Base-by-base conservation (phyloP, 495 filamentous ascomycete species). In the Monascus purpureus region DNA sequence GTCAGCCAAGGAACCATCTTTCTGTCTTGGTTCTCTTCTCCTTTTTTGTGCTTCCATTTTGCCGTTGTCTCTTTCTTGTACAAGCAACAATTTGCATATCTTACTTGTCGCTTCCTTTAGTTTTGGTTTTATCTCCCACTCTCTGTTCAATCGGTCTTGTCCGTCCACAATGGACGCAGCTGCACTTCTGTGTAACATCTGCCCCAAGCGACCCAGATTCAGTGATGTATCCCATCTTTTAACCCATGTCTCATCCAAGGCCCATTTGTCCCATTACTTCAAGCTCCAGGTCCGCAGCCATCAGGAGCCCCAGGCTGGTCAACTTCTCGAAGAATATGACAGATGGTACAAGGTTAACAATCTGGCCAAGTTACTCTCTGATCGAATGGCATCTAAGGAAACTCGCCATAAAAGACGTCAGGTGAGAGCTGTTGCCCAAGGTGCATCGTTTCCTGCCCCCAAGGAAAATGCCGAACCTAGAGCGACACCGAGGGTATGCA, bases 141-240 rank as follows among this genome's bases (percentile, higher is more conserved):
- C 28, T 35, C 28, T 23, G 18, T 39, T 38, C 25, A 23, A 32
- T 22, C 6, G 20, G n/a, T n/a, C n/a, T n/a, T n/a, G n/a, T n/a
- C n/a, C n/a, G 15, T 36, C 20, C 42, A 55, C 42, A 32, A 70
- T 71, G 67, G 53, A 57, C 41, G 40, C 45, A 15, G 68, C 84
- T 40, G 69, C 75, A 26, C 70, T 93, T 17, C 56, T 67, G 40
- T 94, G 86, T 69, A 77, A 60, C 36, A 72, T 88, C 41, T 94
- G 86, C 52, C 74, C 76, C 4, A 80, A 78, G 41, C 70, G 67
- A 33, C 80, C 82, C 8, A 59, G 48, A 24, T 95, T 93, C 55
- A 90, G 84, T 31, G 86, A 95, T 47, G 55, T 82, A 19, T 92
- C 85, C 11, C 86, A 93, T 45, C 63, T 93, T 15, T 66, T 95